Conservation (phyloP, 805 yeast genomes). For the Nakazawaea anatomiae region DNA sequence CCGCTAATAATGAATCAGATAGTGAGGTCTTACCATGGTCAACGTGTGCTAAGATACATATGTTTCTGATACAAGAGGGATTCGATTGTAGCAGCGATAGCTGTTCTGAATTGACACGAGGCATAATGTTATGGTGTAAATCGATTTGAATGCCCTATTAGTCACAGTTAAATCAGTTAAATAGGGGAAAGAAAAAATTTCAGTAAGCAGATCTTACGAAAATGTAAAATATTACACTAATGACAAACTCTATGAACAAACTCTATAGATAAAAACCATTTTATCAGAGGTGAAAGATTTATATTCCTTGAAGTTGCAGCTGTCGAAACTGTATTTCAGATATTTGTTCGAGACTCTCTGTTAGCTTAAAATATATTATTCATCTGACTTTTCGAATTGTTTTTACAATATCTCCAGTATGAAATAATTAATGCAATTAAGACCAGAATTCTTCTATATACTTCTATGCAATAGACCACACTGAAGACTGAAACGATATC, state of each 20-base stretch:
- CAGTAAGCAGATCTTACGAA: background rate
- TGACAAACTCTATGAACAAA: too few species aligned
- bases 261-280: too few species aligned
- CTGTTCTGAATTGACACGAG: slow-evolving; percentile 55
- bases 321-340: too few species aligned
- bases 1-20: slow-evolving; percentile 86
- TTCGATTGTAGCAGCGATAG: slow-evolving; percentile 63
- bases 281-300: too few species aligned
- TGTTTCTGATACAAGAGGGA: slow-evolving; percentile 71
- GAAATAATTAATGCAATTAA: background rate
- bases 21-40: slow-evolving; percentile 98
- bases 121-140: background rate
- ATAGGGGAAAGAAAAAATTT: background rate
- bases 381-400: background rate
- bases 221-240: too few species aligned
- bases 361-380: too few species aligned
- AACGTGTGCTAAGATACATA: slow-evolving; percentile 95
- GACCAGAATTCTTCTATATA: too few species aligned
- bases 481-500: too few species aligned
- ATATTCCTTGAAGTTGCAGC: too few species aligned
- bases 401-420: background rate
- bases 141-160: background rate
- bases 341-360: too few species aligned
- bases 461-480: too few species aligned
- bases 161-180: background rate